These are phyloP conservation scores for Turnera subulata DNA, from an alignment of 345 rosid species.

Conservation along the genomic window DNA sequence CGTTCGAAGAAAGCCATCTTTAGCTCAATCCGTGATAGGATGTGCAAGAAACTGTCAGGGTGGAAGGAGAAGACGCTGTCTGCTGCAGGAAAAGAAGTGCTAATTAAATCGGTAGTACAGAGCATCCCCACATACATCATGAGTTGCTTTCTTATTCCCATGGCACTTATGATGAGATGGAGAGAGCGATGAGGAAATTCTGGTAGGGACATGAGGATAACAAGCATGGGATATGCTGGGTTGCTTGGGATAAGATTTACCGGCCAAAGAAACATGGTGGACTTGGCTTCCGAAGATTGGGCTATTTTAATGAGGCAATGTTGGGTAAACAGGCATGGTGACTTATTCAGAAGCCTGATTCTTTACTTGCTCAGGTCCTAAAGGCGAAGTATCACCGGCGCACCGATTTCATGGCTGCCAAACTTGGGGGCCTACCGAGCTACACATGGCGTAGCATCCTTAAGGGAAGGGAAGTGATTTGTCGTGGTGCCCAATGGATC, in stretches of 20 bases:
- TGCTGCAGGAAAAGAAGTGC: background rate
- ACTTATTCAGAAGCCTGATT: background rate
- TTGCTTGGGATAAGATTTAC: background rate
- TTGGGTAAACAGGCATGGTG: too few species aligned
- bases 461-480: too few species aligned
- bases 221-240: background rate
- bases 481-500: too few species aligned
- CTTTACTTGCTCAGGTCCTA: background rate
- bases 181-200: background rate
- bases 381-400: too few species aligned
- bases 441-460: too few species aligned
- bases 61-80: background rate
- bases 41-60: background rate
- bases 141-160: background rate
- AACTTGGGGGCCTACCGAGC: too few species aligned
- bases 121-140: too few species aligned
- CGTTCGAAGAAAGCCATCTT: too few species aligned
- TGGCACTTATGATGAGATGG: background rate
- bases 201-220: background rate
- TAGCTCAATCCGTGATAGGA: background rate
- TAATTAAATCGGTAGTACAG: too few species aligned
- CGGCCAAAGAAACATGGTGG: background rate
- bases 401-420: too few species aligned
- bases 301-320: background rate
- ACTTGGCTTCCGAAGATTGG: background rate